Base-by-base conservation (phyloP, 805 yeast species). In the Kazachstania bromeliacearum region DNA sequence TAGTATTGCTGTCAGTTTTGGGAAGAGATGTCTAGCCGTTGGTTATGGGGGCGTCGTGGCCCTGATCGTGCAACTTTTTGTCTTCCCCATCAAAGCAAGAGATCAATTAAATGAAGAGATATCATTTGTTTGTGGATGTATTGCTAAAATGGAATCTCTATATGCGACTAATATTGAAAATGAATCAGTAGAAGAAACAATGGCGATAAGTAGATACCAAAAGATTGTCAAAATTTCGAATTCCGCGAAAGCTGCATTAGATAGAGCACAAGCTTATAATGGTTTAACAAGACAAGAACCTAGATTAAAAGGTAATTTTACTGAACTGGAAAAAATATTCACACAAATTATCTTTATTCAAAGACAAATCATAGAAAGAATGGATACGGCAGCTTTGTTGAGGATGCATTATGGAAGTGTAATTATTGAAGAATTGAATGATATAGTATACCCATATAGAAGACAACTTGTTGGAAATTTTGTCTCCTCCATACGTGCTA, bases 11-110 rank as follows among this genome's bases (percentile, higher is more conserved):
- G 52, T 51, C 7, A 69, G 65, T 45, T 71, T 68, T 47, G 73
- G 67, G 2, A 71, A 70, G 40, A 55, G 77, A 44, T 67, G 73
- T 46, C 39, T 71, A 5, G 71, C 76, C 0, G 67, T 70, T 52
- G 60, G 70, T 3, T 63, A 70, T 42, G 77, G 77, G 35, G 73
- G 75, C 17, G 62, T 60, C 4, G 61, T 66, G 6, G 73, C 75
- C 0, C 37, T 70, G 31, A 27, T 67, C 7, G 70, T 70, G 10
- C 76, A 71, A 39, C 44, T 68, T 6, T 35, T 59, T 0, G 44
- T 71, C 29, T 71, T 68, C 41, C 77, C 77, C 0, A 60, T 63
- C 6, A 67, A 62, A 34, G 74, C 76, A 0, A 52, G 75, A 34
- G 70, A 63, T 33, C 67, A 64, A 41, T 34, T 71, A 28, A 59